phyloP scores from a whole-genome alignment of 2,329 filamentous ascomycete genomes.

The Paramyrothecium sp. region DNA sequence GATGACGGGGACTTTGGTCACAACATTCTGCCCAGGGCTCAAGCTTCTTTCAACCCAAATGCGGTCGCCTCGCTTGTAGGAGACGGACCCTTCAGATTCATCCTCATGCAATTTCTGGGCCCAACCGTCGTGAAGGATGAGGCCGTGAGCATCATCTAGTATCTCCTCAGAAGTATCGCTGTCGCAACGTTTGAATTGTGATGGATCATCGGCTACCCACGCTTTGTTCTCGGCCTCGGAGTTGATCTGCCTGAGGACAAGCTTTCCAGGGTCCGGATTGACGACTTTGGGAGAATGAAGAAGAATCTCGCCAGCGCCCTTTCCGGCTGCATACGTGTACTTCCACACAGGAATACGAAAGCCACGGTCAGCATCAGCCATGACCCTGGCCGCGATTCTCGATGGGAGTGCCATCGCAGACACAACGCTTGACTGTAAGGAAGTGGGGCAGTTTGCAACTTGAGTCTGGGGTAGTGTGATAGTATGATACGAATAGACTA shows the following conservation, averaged over 20 bases:
- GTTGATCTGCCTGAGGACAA: conserved; percentile 13
- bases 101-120: conserved; percentile 4
- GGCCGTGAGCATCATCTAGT: conserved; percentile 14
- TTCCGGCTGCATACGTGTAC: conserved; percentile 9
- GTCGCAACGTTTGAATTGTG: conserved; percentile 5
- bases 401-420: background rate
- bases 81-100: conserved; percentile 1
- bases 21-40: conserved; percentile 5
- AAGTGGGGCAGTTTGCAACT: too few relatives aligned
- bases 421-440: too few relatives aligned
- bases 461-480: too few relatives aligned
- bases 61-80: conserved; percentile 12
- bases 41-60: conserved; percentile 12
- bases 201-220: conserved; percentile 9
- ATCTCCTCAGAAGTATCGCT: conserved; percentile 1
- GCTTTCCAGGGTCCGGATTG: background rate
- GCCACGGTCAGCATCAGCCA: conserved; percentile 11
- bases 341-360: conserved; percentile 13
- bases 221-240: conserved; percentile 12
- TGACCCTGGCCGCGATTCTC: background rate
- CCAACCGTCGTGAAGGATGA: conserved; percentile 13
- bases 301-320: conserved; percentile 6
- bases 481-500: too few relatives aligned
- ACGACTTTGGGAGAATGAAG: conserved; percentile 10
- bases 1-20: conserved; percentile 11